Base-by-base conservation (phyloP, 2,329 filamentous ascomycete genomes). In the Phaeosphaeriaceae sp. region DNA sequence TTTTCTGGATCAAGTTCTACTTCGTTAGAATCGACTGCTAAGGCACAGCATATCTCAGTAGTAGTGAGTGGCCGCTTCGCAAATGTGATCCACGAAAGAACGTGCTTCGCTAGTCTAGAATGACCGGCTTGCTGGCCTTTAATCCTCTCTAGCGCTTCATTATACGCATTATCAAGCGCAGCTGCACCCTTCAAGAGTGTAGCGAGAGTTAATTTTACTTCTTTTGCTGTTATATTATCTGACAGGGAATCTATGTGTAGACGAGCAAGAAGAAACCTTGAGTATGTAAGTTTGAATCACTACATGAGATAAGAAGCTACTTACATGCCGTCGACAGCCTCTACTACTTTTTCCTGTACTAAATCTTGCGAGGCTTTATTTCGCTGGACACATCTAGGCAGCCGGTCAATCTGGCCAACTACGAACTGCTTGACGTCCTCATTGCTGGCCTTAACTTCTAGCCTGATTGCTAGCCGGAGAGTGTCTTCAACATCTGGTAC, bases 61-160 rank as follows among this genome's bases (percentile, higher is more conserved):
- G n/a, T n/a, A n/a, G n/a, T n/a, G n/a, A n/a, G n/a, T n/a, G n/a
- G n/a, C n/a, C n/a, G n/a, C n/a, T n/a, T n/a, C n/a, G n/a, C n/a
- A n/a, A n/a, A n/a, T n/a, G n/a, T n/a, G n/a, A n/a, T n/a, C n/a
- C 51, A 61, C 5, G 52, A 52, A 6, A 61, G 30, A 8, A 50
- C 46, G 15, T 34, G 39, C 26, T 66, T 74, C 0, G 79, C 79
- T 34, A 79, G 62, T 0, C 68, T 48, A 15, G 29, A 28, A 5
- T 68, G 52, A 3, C 68, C 72, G 1, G 42, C 1, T 1, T 54
- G 11, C 39, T 81, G 78, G 0, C 55, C 49, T 11, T 72, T 37
- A 20, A 82, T 79, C 16, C 77, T 66, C 3, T 42, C 12, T 15
- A 55, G 39, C 1, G 54, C 56, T 13, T 48, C 38, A 2, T 38